Evolutionary conservation across 805 yeast species (phyloP), one percentile per base, ranked within the genome.

Genomic region (Naumovozyma baii): DNA sequence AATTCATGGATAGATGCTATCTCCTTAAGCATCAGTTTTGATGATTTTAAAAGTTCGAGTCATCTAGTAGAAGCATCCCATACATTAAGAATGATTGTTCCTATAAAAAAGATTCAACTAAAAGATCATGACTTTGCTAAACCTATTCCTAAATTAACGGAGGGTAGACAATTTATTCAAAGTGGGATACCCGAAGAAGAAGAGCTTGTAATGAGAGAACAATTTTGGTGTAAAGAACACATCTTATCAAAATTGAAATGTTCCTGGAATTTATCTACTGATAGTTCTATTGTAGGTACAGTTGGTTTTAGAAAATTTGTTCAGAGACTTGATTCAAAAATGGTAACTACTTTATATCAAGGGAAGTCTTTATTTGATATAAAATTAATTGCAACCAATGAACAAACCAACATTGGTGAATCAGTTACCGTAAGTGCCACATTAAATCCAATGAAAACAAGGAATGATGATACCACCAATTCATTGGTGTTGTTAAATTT

Each of bases 201-300:
- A 43, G 79, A 72, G 28, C 50, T 50, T 33, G 72, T 67, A 39
- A 72, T 76, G 61, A 68, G 76, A 41, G 79, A 77, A 44, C 63
- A 74, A 2, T 92, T 87, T 58, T 90, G 98, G 98, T 73, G 82
- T 46, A 64, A 94, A 41, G 77, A 81, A 41, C 70, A 71, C 44
- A 56, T 92, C 1, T 62, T 90, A 38, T 66, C 70, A 34, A 64
- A 66, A 13, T 49, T 92, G 4, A 57, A 62, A 2, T 95, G 95
- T 2, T 50, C 58, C 2, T 90, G 98, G 98, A 41, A 38, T 12
- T 34, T 51, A 18, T 32, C 48, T 10, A 45, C 44, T 9, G 48
- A 48, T 33, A 30, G 26, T 3, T 19, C 39, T 9, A 39, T 44
- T 1, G 32, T 19, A 13, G 63, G 63, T 3, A 14, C 36, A 2